These are phyloP conservation scores for Euphrasia confusa DNA, from an alignment of 257 asterid species.

Conservation along the genomic window DNA sequence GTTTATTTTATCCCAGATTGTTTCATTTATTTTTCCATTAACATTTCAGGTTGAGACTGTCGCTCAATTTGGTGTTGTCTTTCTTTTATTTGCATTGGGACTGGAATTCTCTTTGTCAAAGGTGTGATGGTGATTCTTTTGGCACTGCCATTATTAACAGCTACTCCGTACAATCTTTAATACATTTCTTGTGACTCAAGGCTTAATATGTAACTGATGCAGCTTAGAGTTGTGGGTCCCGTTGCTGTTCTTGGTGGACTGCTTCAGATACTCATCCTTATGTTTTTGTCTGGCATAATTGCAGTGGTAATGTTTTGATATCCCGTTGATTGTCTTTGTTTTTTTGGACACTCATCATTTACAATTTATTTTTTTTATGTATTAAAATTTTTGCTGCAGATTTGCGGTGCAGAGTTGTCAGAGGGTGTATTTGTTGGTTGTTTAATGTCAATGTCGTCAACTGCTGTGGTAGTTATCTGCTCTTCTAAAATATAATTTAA, in stretches of 20 bases:
- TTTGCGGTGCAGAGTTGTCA: conserved; percentile 84
- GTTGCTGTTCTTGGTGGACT: conserved; percentile 94
- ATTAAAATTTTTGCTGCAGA: conserved; percentile 37
- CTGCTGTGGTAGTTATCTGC: conserved; percentile 72
- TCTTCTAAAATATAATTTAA: background rate
- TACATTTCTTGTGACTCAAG: conserved; percentile 13
- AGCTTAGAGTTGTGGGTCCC: conserved; percentile 95
- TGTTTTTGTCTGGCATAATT: conserved; percentile 57
- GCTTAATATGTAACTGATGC: conserved; percentile 32
- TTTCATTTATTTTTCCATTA: conserved; percentile 3
- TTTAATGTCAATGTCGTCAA: conserved; percentile 95
- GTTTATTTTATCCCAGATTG: background rate
- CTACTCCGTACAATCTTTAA: conserved; percentile 1
- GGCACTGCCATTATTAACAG: conserved; percentile 4
- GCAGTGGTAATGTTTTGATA: conserved; percentile 56
- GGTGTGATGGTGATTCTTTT: conserved; percentile 33
- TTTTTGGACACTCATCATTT: background rate
- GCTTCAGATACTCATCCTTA: conserved; percentile 77
- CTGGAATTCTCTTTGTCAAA: conserved; percentile 90
- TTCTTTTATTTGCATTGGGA: conserved; percentile 94
- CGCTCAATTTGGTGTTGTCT: conserved; percentile 97
- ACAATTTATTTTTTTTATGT: conserved; percentile 9
- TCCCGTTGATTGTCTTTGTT: background rate
- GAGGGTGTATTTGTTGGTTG: conserved; percentile 95
- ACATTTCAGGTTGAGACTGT: conserved; percentile 84